phyloP scores from a whole-genome alignment of 768 basidiomycete genomes.

The Mycena filopes region DNA sequence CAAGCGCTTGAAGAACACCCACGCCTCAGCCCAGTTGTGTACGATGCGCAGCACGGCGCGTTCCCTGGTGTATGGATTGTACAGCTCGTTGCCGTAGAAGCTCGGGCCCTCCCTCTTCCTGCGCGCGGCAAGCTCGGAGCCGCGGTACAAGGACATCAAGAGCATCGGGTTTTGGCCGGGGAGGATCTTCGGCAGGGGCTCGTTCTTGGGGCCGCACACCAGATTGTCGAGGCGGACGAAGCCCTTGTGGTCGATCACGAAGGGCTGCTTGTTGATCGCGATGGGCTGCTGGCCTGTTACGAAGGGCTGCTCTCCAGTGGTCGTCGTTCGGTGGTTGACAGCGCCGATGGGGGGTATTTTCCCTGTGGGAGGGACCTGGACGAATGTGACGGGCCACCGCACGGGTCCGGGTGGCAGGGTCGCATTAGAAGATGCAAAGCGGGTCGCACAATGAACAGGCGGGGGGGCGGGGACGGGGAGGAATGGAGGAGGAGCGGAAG shows the following conservation, averaged over 20 bases:
- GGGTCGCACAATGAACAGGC: too few species aligned
- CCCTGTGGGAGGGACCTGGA: too few species aligned
- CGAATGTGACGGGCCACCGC: too few species aligned
- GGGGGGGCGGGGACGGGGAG: too few species aligned
- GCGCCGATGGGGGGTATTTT: too few species aligned
- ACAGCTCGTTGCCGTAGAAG: conserved; percentile 12
- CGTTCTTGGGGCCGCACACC: background rate
- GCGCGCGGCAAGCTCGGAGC: background rate
- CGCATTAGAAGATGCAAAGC: too few species aligned
- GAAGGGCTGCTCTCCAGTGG: too few species aligned
- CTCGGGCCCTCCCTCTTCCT: background rate
- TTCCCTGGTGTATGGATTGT: background rate
- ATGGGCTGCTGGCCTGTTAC: background rate
- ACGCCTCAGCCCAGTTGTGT: too few species aligned
- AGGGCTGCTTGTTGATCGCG: too few species aligned
- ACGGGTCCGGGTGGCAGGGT: too few species aligned
- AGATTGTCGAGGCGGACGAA: background rate
- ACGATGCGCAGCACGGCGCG: conserved; percentile 9
- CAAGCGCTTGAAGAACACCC: too few species aligned
- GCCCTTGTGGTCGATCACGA: background rate
- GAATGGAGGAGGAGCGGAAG: background rate
- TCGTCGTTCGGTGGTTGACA: too few species aligned
- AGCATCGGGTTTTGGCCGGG: background rate
- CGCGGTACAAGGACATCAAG: background rate
- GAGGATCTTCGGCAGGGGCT: background rate